Base-by-base conservation (phyloP, 768 basidiomycete species). In the Suillus occidentalis region DNA sequence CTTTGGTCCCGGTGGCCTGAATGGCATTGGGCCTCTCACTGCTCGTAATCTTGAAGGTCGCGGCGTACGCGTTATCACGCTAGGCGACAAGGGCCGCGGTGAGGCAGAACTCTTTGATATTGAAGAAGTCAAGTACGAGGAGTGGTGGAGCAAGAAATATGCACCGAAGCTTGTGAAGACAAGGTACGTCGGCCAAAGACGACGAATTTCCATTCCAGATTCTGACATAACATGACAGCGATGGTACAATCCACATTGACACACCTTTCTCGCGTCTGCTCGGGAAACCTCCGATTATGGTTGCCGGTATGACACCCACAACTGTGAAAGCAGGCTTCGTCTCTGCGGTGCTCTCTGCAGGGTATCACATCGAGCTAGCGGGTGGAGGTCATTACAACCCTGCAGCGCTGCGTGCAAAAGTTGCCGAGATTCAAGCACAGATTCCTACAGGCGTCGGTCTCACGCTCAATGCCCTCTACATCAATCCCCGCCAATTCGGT, bases 241-340 rank as follows among this genome's bases (percentile, higher is more conserved):
- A 99, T 77, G 97, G 97, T 42, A 89, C 86, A 66, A 81, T 99
- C 61, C 90, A 96, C 76, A 84, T 99, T 71, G 95, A 99, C 77
- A 98, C 97, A 0, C 91, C 95, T 5, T 97, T 98, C 85, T 97
- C 97, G 59, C 92, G 97, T 65, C 85, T 99, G 52, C 78, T 99
- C 50, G 94, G 95, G 71, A 99, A 99, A 80, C 89, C 97, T 4
- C 97, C 97, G 40, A 91, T 99, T 78, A 99, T 99, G 97, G 95
- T 99, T 45, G 97, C 96, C 58, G 97, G 97, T 65, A 99, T 99
- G 97, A 99, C 97, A 0, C 97, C 97, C 0, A 91, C 91, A 1
- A 99, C 97, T 39, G 97, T 99, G 68, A 90, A 96, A 75, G 90
- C 90, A 39, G 95, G 95, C 20, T 97, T 99, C 76, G 96, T 98